Evolutionary conservation across 2,329 filamentous ascomycete species (phyloP), one percentile per base, ranked within the genome.

Genomic region (Colletotrichum abscissum): DNA sequence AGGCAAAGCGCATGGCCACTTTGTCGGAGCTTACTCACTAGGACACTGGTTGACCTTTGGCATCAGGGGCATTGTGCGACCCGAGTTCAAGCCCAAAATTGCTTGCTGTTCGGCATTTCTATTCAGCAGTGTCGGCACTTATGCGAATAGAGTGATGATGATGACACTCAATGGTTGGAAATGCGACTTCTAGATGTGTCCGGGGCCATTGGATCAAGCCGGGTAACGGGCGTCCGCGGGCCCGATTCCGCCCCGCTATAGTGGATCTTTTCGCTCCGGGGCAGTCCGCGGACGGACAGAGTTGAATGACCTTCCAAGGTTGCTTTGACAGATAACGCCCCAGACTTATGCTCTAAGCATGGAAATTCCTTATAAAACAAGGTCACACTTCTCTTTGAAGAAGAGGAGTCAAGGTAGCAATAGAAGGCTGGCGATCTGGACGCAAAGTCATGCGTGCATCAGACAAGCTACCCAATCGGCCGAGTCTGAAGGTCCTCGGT

Each of bases 191-290:
- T 3, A 24, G 19, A 30, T 52, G 26, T 22, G 8, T 8, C 65
- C 67, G 55, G 60, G 11, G 26, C 26, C 28, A n/a, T 35, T 35
- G 33, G 33, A 5, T 24, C 2, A 49, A 26, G 24, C 54, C 69
- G 66, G 19, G 28, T 52, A 46, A 26, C 71, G 71, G 71, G 60
- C 33, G 59, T 49, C 71, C 71, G 67, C 71, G 71, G 71, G 22
- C 46, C 46, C 56, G 67, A n/a, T 33, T 22, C 52, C 67, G 59
- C 60, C 67, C 71, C 60, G 35, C 71, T 28, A 33, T 16, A 35
- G 63, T 49, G 67, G 67, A 38, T 46, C 16, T 28, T 7, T 55
- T 9, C 24, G 28, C 28, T 58, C 42, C 54, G 52, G 54, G 64
- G 28, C 42, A 24, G 67, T 14, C 66, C 59, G 59, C 65, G 66